These are phyloP conservation scores for Luffa acutangula DNA, from an alignment of 306 rosid species.

Conservation along the genomic window DNA sequence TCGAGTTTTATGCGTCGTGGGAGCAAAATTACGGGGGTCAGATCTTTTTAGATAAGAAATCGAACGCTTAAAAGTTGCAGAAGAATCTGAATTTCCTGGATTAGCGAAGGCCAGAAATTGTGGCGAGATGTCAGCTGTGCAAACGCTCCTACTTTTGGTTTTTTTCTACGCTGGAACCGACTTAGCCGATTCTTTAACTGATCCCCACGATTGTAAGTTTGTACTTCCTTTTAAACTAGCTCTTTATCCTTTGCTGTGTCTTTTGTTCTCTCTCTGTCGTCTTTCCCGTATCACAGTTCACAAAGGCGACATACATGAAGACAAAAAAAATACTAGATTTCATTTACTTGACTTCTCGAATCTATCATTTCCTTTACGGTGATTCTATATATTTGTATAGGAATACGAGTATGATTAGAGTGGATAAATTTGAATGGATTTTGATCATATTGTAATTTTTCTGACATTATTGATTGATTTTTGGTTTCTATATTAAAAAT, in stretches of 20 bases:
- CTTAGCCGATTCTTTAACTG: not conserved
- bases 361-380: not conserved
- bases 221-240: not conserved
- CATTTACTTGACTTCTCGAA: not conserved
- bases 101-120: not conserved
- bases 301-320: not conserved
- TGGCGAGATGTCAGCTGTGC: not conserved
- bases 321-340: not conserved
- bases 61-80: not conserved
- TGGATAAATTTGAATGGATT: not conserved
- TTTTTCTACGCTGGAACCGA: not conserved
- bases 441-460: not conserved
- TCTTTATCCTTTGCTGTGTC: not conserved
- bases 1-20: not conserved
- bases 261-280: not conserved
- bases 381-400: not conserved
- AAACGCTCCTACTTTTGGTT: not conserved
- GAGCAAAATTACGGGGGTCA: not conserved
- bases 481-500: not conserved
- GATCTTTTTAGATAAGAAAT: not conserved
- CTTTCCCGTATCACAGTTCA: not conserved
- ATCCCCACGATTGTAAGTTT: slow-evolving; percentile 1
- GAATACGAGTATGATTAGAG: not conserved
- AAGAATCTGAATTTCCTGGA: not conserved
- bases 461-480: not conserved